Evolutionary conservation across 2,329 filamentous ascomycete genomes (phyloP).

Genomic region (Aspergillus sp.): DNA sequence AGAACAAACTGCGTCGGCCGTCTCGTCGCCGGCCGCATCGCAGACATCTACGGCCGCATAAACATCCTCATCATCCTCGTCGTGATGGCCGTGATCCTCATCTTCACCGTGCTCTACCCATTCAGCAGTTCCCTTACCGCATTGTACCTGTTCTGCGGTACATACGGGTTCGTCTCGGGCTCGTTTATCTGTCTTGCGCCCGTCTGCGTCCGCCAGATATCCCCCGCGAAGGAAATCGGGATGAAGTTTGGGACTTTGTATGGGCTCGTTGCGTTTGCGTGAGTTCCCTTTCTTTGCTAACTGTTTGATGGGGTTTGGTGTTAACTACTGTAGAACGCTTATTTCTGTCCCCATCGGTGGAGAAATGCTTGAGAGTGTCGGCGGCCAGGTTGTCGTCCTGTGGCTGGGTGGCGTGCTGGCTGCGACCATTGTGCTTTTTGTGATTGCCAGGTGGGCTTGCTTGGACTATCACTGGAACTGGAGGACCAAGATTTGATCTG

Average conservation of each 20-base stretch:
- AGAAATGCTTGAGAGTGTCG: slow-evolving; percentile 50
- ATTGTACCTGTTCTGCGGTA: slow-evolving; percentile 43
- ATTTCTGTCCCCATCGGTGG: slow-evolving; percentile 51
- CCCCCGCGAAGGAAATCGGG: slow-evolving; percentile 49
- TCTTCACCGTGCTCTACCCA: slow-evolving; percentile 39
- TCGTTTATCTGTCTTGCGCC: slow-evolving; percentile 48
- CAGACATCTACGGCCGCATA: slow-evolving; percentile 48
- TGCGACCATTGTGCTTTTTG: slow-evolving; percentile 34
- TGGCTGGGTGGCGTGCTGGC: slow-evolving; percentile 47
- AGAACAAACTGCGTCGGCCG: slow-evolving; percentile 46
- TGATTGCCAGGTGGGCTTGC: slow-evolving; percentile 40
- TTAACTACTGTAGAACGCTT: slow-evolving; percentile 32
- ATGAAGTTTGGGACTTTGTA: slow-evolving; percentile 51
- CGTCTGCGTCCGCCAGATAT: slow-evolving; percentile 51
- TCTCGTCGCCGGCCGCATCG: slow-evolving; percentile 44
- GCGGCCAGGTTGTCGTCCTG: slow-evolving; percentile 46
- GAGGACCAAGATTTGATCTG: slow-evolving; percentile 20
- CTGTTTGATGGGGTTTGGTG: not conserved
- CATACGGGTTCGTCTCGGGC: slow-evolving; percentile 51
- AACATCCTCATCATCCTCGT: slow-evolving; percentile 46
- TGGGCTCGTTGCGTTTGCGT: slow-evolving; percentile 49
- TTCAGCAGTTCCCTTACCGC: slow-evolving; percentile 34
- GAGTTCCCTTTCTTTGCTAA: slow-evolving; percentile 10
- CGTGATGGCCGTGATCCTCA: slow-evolving; percentile 35
- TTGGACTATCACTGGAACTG: slow-evolving; percentile 40